Evolutionary conservation across 2,329 filamentous ascomycete species (phyloP).

Genomic region (Talaromyces sp.): DNA sequence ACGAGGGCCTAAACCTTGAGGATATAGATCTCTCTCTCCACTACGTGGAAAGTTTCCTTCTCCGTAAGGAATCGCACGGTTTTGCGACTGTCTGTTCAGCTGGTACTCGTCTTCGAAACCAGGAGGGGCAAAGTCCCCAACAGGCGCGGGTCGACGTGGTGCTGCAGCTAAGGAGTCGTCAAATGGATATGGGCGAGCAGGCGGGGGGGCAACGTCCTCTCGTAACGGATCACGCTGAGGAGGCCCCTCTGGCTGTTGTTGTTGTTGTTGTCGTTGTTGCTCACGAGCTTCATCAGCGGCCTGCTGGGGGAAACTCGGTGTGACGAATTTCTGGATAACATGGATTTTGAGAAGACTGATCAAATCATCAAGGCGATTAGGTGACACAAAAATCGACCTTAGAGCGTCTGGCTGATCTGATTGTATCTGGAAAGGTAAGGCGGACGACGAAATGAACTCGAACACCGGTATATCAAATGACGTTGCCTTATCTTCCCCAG

Average conservation of each 20-base stretch:
- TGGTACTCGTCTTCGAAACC: conserved; percentile 93
- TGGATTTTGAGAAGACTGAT: conserved; percentile 67
- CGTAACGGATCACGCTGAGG: conserved; percentile 45
- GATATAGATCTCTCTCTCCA: conserved; percentile 82
- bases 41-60: conserved; percentile 61
- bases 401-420: conserved; percentile 31
- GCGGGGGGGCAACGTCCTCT: conserved; percentile 52
- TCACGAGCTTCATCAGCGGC: conserved; percentile 62
- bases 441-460: conserved; percentile 66
- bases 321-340: conserved; percentile 75
- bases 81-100: conserved; percentile 62
- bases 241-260: conserved; percentile 38
- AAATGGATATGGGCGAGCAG: conserved; percentile 64
- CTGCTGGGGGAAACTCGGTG: conserved; percentile 67
- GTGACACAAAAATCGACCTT: conserved; percentile 66
- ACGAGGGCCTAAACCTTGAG: conserved; percentile 75
- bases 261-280: conserved; percentile 37
- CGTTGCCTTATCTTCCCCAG: conserved; percentile 73
- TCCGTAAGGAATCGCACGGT: conserved; percentile 37
- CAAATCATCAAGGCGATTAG: conserved; percentile 63
- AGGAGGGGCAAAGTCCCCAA: conserved; percentile 73
- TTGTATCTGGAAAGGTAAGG: conserved; percentile 48
- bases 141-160: conserved; percentile 60
- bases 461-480: conserved; percentile 68
- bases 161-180: conserved; percentile 59